Evolutionary conservation across 495 filamentous ascomycete species (phyloP), one percentile per base, ranked within the genome.

Genomic region (Aspergillus ostianus): DNA sequence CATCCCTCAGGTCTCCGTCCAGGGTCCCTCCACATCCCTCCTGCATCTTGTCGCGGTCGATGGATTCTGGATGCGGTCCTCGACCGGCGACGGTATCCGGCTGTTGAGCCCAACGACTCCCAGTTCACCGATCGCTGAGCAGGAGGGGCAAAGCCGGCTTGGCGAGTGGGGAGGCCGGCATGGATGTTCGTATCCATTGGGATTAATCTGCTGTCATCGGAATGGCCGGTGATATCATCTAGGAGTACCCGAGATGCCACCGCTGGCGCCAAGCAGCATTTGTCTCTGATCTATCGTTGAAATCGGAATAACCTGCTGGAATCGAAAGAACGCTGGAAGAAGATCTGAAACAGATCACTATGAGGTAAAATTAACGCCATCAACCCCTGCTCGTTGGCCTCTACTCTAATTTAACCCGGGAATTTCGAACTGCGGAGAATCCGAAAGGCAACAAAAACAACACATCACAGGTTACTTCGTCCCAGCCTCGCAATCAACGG

Each of bases 401-500:
- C 3, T 32, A 32, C 30, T 32, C 30, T 32, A 32, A 32, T 32
- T 12, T 32, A 32, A 32, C 30, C 30, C 30, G 10, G 6, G 30
- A 32, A 32, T 12, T 6, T 12, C 6, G 20, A 48, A 48, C 6
- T 1, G 13, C 6, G n/a, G n/a, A 48, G 13, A 48, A 23, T 26
- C 12, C 4, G 10, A 20, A 50, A 50, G 6, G 23, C 20, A 50
- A 50, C 17, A 23, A 50, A 50, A 50, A 50, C 17, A 50, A 21
- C 12, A 51, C 3, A 23, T 17, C 21, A 29, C 13, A 51, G 21
- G 26, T 26, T 20, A 49, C 47, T 20, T n/a, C 18, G 23, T 19
- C 56, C 67, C 26, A 74, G 29, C 60, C 62, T 72, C 6, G 67
- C 61, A 19, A 73, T 72, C 65, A 87, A 64, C 3, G 90, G 86